Base-by-base conservation (phyloP, 106 monocot species). In the Allium sativum region DNA sequence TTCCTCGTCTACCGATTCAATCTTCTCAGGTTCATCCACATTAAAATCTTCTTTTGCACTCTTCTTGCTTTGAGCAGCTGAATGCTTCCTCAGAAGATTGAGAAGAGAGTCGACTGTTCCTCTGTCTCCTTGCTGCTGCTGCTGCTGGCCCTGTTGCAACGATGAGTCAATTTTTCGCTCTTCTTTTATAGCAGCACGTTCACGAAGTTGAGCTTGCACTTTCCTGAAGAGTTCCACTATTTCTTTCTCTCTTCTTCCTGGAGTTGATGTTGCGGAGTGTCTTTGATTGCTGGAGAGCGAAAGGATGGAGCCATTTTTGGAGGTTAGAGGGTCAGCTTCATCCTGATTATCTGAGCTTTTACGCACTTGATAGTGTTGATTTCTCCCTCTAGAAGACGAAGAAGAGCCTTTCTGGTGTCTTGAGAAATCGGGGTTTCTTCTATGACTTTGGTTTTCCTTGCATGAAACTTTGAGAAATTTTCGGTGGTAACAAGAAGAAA, bases 141-240 rank as follows among this genome's bases (percentile, higher is more conserved):
- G 31, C 31, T 31, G 31, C 31, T 31, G 31, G 31, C 72, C 82
- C 68, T 75, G 73, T 46, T 81, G 66, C 17, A 70, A 76, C 48
- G 79, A 56, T 10, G 85, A 47, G 74, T 83, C 86, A 52, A 81
- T 77, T 66, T 78, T 91, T 62, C 85, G 88, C 51, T 80, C 88
- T 67, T 84, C 88, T 58, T 82, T 82, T 21, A 73, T 66, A 12
- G 82, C 80, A 18, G 88, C 71, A 48, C 84, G 68, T 21, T 76
- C 82, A 61, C 88, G 68, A 20, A 99, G 74, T 43, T 88, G 88
- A 41, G 84, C 75, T 61, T 88, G 91, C 20, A 92, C 85, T 58
- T 81, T 99, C 65, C 77, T 77, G 57, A 99, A 92, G 40, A 99
- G 59, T 79, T 85, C 78, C 8, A 92, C 84, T 42, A 99, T 92